Evolutionary conservation across 2,329 filamentous ascomycete species (phyloP), one percentile per base, ranked within the genome.

Genomic region (Phialemoniopsis sp.): DNA sequence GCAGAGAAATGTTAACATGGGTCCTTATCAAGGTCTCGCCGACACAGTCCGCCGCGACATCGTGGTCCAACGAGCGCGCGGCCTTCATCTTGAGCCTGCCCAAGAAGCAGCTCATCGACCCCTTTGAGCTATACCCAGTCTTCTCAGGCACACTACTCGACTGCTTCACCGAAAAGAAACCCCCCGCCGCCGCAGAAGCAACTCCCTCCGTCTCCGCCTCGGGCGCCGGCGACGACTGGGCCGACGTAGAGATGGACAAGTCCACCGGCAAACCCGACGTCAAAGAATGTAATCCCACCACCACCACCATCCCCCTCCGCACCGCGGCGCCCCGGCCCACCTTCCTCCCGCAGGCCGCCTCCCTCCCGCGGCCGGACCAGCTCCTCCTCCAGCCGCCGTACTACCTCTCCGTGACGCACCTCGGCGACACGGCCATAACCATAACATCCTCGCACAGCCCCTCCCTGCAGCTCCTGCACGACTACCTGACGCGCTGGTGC

Each of bases 401-500:
- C 46, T 60, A 72, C 38, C 54, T 76, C 6, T 58, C 62, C 13
- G 55, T 76, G 5, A 47, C 55, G 15, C 52, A 56, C 9, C 45
- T 48, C 10, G 52, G 55, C 14, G 47, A 44, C 6, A 44, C 47
- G 8, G 50, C 47, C 16, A 57, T 75, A 9, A 62, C 66, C 35
- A 52, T 76, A 10, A 62, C 72, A 36, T 61, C 65, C 37, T 75
- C 68, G 36, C 73, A 77, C 50, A 64, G 62, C 31, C 62, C 63
- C 5, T 69, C 66, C 1, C 49, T 75, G 19, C 55, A 67, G 38
- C 52, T 73, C 13, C 47, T 76, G 7, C 56, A 59, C 4, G 61
- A 64, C 2, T 76, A 76, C 41, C 50, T 76, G 3, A 63, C 63
- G 50, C 63, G 63, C 29, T 75, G 70, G 70, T 67, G 63, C 34